Base-by-base conservation (phyloP, 2,329 filamentous ascomycete species). In the Alternaria infectoria region DNA sequence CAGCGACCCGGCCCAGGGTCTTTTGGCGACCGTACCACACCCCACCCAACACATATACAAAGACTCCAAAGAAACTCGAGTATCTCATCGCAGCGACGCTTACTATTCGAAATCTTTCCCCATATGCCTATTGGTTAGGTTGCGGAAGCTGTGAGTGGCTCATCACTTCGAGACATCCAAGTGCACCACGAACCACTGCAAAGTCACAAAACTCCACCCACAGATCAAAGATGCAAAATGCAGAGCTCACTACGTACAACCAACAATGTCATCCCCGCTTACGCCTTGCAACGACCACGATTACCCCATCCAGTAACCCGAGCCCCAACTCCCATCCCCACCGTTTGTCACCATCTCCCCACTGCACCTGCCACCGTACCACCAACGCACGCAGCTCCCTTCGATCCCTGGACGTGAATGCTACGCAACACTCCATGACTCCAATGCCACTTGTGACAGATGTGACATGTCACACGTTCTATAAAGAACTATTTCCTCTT, bases 381-480 rank as follows among this genome's bases (percentile, higher is more conserved):
- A 40, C 44, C 40, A 62, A 47, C 47, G 10, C 40, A 47, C 17
- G 17, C 19, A 17, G 30, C 43, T 36, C 40, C 36, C 13, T 17
- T 19, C 3, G n/a, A 10, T 25, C 17, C 19, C 17, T 23, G 23
- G 9, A 13, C 25, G 25, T 56, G 28, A 61, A 50, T 44, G 21
- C 13, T 25, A 52, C n/a, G 13, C 28, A 13, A 28, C 10, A 45
- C 6, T 12, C 25, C 26, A 54, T 59, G 60, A 66, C 52, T 57
- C 62, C 50, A 52, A 28, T 52, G 25, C 19, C 36, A 52, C 5
- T 52, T 36, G 43, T 57, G 40, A 32, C 12, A 45, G 32, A 61
- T 30, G 28, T 60, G 64, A 59, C 58, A 54, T 30, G 25, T 28
- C 21, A 59, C 23, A 50, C 25, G 25, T 45, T 17, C 36, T 40